Evolutionary conservation across 805 yeast genomes (phyloP).

Genomic region (Myxozyma melibiosi): DNA sequence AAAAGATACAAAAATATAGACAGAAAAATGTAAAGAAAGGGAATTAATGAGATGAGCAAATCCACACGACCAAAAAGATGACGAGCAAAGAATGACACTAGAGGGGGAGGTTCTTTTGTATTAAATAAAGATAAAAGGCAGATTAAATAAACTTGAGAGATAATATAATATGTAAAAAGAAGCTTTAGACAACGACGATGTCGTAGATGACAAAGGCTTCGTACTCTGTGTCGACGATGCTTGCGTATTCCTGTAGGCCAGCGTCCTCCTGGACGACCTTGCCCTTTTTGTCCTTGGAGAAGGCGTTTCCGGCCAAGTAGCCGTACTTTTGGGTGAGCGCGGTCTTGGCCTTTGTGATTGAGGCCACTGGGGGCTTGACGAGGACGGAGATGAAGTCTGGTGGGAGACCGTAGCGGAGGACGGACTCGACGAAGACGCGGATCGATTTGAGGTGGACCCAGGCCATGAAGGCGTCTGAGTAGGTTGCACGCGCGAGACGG

Average conservation of each 20-base stretch:
- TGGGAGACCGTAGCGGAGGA: slow-evolving; percentile 94
- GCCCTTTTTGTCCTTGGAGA: slow-evolving; percentile 66
- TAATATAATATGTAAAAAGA: background rate
- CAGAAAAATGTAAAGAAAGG: background rate
- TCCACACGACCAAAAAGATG: background rate
- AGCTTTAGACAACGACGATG: slow-evolving; percentile 39
- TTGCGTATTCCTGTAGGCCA: slow-evolving; percentile 81
- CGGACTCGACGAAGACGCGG: slow-evolving; percentile 88
- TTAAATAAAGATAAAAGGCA: background rate
- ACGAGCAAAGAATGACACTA: background rate
- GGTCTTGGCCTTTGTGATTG: slow-evolving; percentile 60
- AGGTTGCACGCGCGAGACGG: slow-evolving; percentile 86
- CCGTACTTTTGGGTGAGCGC: slow-evolving; percentile 78
- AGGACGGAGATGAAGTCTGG: slow-evolving; percentile 73
- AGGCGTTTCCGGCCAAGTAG: slow-evolving; percentile 89
- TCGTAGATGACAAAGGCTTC: slow-evolving; percentile 92
- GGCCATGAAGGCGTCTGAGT: slow-evolving; percentile 75
- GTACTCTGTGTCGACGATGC: slow-evolving; percentile 90
- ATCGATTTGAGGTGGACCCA: slow-evolving; percentile 91
- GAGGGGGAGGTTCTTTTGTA: background rate
- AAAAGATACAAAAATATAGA: background rate
- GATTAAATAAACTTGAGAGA: too few species aligned
- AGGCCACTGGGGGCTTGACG: slow-evolving; percentile 47
- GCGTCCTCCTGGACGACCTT: slow-evolving; percentile 60
- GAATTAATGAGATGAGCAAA: background rate